Evolutionary conservation across 352 stramenopile species (phyloP).

Genomic region (Pythium angustatum): DNA sequence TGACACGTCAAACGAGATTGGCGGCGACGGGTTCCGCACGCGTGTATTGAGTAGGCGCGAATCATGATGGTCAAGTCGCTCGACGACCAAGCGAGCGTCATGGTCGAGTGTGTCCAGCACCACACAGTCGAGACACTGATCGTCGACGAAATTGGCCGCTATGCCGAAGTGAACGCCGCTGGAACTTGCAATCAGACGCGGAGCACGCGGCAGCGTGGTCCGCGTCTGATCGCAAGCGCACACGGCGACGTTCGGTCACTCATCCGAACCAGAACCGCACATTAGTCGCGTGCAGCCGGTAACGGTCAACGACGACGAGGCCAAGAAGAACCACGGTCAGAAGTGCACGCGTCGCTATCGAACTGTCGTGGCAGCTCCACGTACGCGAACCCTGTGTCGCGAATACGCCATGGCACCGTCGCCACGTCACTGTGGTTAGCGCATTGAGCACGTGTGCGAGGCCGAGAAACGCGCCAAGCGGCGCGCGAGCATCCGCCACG

Average conservation of each 20-base stretch:
- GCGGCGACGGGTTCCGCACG: conserved; percentile 83
- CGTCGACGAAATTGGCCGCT: conserved; percentile 88
- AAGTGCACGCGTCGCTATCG: conserved; percentile 35
- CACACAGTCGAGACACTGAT: conserved; percentile 88
- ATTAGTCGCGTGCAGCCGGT: conserved; percentile 76
- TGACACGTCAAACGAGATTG: conserved; percentile 92
- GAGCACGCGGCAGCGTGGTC: conserved; percentile 69
- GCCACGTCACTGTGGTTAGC: conserved; percentile 60
- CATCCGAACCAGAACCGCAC: conserved; percentile 80
- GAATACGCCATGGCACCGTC: conserved; percentile 79
- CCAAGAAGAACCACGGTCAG: conserved; percentile 39
- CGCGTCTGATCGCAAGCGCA: conserved; percentile 81
- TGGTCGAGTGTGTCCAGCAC: conserved; percentile 91
- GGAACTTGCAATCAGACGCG: background rate
- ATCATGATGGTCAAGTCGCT: conserved; percentile 85
- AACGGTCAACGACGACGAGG: conserved; percentile 54
- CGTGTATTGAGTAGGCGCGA: conserved; percentile 63
- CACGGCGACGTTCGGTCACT: conserved; percentile 82
- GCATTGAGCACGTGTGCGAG: conserved; percentile 48
- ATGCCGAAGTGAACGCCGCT: conserved; percentile 66
- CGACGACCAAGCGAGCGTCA: conserved; percentile 66
- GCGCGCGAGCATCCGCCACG: conserved; percentile 34
- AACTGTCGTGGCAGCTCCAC: conserved; percentile 45
- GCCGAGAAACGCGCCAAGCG: conserved; percentile 42
- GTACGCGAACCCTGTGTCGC: conserved; percentile 35